Percentiles rank a stretch among this genome's conserved stretches.
Evolutionary conservation across 2,329 filamentous ascomycete genomes (phyloP).

Genomic region (Gnomoniopsis smithogilvyi): DNA sequence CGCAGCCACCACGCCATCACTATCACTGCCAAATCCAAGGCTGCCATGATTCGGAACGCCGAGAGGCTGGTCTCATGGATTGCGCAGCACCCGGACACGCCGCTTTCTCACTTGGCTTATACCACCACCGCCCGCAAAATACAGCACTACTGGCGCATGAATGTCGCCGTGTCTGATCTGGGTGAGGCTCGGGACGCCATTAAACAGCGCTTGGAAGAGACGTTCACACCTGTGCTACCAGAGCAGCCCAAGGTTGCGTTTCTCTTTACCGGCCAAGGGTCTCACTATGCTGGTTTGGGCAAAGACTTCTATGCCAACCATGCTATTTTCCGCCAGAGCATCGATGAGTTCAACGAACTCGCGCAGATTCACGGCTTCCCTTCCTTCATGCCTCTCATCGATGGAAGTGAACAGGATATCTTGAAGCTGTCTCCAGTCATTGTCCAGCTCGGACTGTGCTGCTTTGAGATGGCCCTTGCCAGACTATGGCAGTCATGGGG

Average conservation of each 20-base stretch:
- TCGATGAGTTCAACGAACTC: conserved; percentile 56
- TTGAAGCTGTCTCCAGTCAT: conserved; percentile 45
- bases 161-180: conserved; percentile 39
- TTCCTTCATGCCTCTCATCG: conserved; percentile 50
- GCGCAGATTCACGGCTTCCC: conserved; percentile 51
- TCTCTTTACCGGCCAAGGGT: conserved; percentile 56
- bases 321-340: conserved; percentile 46
- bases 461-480: conserved; percentile 56
- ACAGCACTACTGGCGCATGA: conserved; percentile 57
- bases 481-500: conserved; percentile 56
- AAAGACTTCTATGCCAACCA: conserved; percentile 47
- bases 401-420: conserved; percentile 41
- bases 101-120: conserved; percentile 59
- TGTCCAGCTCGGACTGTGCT: conserved; percentile 51
- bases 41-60: conserved; percentile 57
- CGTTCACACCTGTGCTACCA: conserved; percentile 39
- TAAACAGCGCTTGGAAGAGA: conserved; percentile 37
- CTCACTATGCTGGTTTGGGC: conserved; percentile 49
- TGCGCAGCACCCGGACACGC: conserved; percentile 46
- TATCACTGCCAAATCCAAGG: conserved; percentile 53
- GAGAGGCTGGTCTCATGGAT: conserved; percentile 53
- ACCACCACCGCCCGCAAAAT: conserved; percentile 64
- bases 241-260: conserved; percentile 48
- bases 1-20: conserved; percentile 57
- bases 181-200: conserved; percentile 41